A percentile compares a stretch with the other conserved stretches of the same genome.
phyloP scores from a whole-genome alignment of 176 grass and related monocot genomes.

The Calamus simplicifolius region DNA sequence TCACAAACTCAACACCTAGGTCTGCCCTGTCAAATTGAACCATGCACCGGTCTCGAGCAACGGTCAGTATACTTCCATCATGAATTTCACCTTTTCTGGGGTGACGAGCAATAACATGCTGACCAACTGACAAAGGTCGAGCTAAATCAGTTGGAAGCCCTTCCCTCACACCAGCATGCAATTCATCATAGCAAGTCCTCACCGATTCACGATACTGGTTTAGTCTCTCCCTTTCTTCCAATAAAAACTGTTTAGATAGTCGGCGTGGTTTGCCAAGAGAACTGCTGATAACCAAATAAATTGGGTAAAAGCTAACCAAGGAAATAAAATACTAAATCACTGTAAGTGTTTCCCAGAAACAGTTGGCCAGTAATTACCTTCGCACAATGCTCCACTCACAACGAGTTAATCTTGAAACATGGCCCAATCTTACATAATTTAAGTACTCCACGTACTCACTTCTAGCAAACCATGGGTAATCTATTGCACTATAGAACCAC shows the following conservation, averaged over 20 bases:
- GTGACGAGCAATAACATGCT: slow-evolving; percentile 45
- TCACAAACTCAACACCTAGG: slow-evolving; percentile 33
- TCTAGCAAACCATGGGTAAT: slow-evolving; percentile 77
- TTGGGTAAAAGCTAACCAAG: no score
- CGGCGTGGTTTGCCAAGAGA: slow-evolving; percentile 69
- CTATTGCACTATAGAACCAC: slow-evolving; percentile 78
- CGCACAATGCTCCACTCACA: slow-evolving; percentile 55
- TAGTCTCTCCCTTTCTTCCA: slow-evolving; percentile 52
- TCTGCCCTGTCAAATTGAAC: slow-evolving; percentile 54
- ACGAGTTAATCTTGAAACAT: slow-evolving; percentile 44
- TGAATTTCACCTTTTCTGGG: slow-evolving; percentile 53
- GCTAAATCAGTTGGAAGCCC: slow-evolving; percentile 51
- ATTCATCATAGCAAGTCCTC: slow-evolving; percentile 39
- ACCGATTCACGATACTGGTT: slow-evolving; percentile 45
- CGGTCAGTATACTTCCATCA: slow-evolving; percentile 40
- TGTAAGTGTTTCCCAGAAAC: slow-evolving; percentile 1
- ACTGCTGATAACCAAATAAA: slow-evolving; percentile 25
- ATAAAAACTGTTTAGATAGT: slow-evolving; percentile 42
- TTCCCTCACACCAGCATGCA: slow-evolving; percentile 30
- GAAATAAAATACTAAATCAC: no score
- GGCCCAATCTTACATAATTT: slow-evolving; percentile 46
- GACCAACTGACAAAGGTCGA: slow-evolving; percentile 52
- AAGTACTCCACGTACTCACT: slow-evolving; percentile 58
- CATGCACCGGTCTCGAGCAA: slow-evolving; percentile 28
- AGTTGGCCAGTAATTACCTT: slow-evolving; percentile 28